Conservation (phyloP, 2,329 filamentous ascomycete species). For the Aquanectria penicillioides region DNA sequence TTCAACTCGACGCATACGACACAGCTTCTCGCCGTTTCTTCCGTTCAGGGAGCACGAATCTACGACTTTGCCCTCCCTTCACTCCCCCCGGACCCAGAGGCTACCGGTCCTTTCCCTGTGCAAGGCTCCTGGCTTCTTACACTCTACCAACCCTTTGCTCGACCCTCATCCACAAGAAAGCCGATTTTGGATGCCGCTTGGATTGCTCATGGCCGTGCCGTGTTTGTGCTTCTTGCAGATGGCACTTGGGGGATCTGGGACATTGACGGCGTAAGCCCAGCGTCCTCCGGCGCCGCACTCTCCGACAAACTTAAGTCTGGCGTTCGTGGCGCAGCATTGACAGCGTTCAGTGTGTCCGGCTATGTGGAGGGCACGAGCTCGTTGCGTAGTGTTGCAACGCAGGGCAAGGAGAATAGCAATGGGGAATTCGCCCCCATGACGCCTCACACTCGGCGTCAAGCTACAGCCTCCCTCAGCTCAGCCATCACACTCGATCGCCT, state of each 20-base stretch:
- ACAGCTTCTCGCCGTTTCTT: slow-evolving; percentile 67
- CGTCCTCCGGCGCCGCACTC: slow-evolving; percentile 52
- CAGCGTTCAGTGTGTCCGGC: slow-evolving; percentile 66
- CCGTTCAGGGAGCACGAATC: slow-evolving; percentile 66
- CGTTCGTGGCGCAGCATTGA: slow-evolving; percentile 66
- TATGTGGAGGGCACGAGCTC: slow-evolving; percentile 69
- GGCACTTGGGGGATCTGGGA: slow-evolving; percentile 77
- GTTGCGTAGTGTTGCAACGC: slow-evolving; percentile 54
- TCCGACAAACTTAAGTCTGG: slow-evolving; percentile 62
- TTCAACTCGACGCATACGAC: slow-evolving; percentile 70
- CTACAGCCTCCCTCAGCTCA: slow-evolving; percentile 55
- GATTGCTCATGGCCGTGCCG: slow-evolving; percentile 68
- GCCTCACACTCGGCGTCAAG: slow-evolving; percentile 67
- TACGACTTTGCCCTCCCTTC: slow-evolving; percentile 69
- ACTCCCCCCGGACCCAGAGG: slow-evolving; percentile 61
- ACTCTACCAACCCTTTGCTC: slow-evolving; percentile 66
- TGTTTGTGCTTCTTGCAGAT: slow-evolving; percentile 68
- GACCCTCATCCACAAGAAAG: slow-evolving; percentile 62
- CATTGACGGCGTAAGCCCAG: slow-evolving; percentile 66
- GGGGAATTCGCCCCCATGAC: slow-evolving; percentile 72
- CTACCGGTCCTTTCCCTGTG: slow-evolving; percentile 60
- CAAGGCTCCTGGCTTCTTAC: slow-evolving; percentile 74
- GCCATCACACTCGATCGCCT: slow-evolving; percentile 60
- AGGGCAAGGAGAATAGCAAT: slow-evolving; percentile 49
- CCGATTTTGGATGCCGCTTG: slow-evolving; percentile 70